Percentiles rank a stretch among this genome's conserved stretches.
These are phyloP conservation scores for Crataegus laevigata DNA, from an alignment of 306 rosid genomes.

Conservation along the genomic window DNA sequence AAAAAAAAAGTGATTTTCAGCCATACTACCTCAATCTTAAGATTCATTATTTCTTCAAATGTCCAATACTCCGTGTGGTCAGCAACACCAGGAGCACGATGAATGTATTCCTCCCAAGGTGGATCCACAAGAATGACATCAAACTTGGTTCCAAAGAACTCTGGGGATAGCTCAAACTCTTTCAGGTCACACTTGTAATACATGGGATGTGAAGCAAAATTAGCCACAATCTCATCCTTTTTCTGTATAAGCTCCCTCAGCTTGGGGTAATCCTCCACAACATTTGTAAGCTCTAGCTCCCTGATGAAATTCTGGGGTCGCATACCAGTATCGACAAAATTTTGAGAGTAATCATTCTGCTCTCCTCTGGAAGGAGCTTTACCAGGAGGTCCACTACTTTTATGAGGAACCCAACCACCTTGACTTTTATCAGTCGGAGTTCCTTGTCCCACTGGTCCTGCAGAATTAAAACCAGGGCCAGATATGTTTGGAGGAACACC, in stretches of 20 bases:
- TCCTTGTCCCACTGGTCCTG: slow-evolving; percentile 69
- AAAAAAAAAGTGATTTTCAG: slow-evolving; percentile 2
- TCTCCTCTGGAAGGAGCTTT: slow-evolving; percentile 99
- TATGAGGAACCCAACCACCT: slow-evolving; percentile 89
- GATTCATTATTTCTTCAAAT: slow-evolving; percentile 97
- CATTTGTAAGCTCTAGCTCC: slow-evolving; percentile 94
- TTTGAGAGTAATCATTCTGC: slow-evolving; percentile 98
- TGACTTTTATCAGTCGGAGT: slow-evolving; percentile 64
- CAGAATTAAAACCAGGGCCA: slow-evolving; percentile 61
- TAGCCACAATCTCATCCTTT: slow-evolving; percentile 89
- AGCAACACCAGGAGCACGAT: slow-evolving; percentile 99
- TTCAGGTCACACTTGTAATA: slow-evolving; percentile 72
- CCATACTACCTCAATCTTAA: slow-evolving; percentile 81
- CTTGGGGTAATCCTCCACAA: slow-evolving; percentile 98
- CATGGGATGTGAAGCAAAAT: slow-evolving; percentile 81
- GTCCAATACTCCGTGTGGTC: slow-evolving; percentile 98
- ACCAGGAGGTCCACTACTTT: slow-evolving; percentile 67
- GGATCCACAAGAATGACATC: slow-evolving; percentile 99
- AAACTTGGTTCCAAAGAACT: slow-evolving; percentile 93
- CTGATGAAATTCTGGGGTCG: slow-evolving; percentile 97
- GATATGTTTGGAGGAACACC: slow-evolving; percentile 67
- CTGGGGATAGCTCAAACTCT: slow-evolving; percentile 89
- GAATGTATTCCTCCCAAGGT: slow-evolving; percentile 99
- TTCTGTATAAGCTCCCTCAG: slow-evolving; percentile 98
- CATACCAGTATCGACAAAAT: slow-evolving; percentile 95